Evolutionary conservation across 257 asterid species (phyloP), one percentile per base, ranked within the genome.

Genomic region (Solanum pinnatisectum): DNA sequence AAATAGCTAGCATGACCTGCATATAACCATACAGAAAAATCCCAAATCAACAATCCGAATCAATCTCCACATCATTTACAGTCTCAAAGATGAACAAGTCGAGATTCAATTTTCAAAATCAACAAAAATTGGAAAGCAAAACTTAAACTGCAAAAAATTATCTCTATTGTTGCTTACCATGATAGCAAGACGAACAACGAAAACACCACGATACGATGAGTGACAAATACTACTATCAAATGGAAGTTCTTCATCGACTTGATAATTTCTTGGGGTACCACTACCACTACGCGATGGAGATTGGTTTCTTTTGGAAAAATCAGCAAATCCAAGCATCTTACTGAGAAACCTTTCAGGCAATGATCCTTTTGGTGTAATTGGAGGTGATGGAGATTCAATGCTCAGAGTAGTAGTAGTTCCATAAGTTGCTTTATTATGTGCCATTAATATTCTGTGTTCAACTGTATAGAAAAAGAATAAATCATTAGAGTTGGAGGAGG

Each of bases 181-280:
- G 90, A 96, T 96, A n/a, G 99, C 98, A n/a, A 96, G 98, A 65
- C 99, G 98, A 89, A 94, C 99, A 11, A 91, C 96, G 65, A 96
- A 96, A 56, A 96, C 99, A 44, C 97, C 95, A 81, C 95, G 95
- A 52, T 93, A 95, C 4, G 98, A 93, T 5, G 99, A 88, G 36
- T 94, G 90, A 88, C 98, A 95, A 56, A 93, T 87, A 71, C 95
- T 87, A 60, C 86, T 92, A 81, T 93, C 93, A 60, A 91, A 94
- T 71, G 93, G 95, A 89, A 88, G 89, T 79, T 92, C 96, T 36
- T 94, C 96, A 40, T 94, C 96, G 39, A 93, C 94, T 90, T 90
- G 86, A 85, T 87, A 90, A 39, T 91, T 87, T 84, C 89, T 91
- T 73, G 87, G 81, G 23, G 77, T 70, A 70, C 77, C 77, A 71